These are phyloP conservation scores for Tuber melanosporum DNA, from an alignment of 495 filamentous ascomycete species.

Conservation along the genomic window DNA sequence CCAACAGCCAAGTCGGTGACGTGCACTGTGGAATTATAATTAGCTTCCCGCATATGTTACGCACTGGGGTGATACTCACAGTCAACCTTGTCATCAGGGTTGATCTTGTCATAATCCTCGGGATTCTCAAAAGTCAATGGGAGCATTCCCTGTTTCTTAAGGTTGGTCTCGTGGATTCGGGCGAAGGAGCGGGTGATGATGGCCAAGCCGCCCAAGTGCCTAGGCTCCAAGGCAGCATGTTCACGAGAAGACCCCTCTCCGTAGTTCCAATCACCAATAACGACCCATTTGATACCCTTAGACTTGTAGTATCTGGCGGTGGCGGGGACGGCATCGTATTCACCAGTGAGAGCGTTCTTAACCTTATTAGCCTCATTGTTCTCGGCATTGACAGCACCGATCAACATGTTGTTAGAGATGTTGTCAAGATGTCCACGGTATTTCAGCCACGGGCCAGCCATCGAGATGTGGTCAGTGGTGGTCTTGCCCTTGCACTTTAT, in stretches of 20 bases:
- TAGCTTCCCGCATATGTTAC: background rate
- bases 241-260: constrained; percentile 96
- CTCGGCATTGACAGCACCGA: constrained; percentile 89
- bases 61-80: background rate
- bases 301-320: constrained; percentile 98
- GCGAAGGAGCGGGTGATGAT: constrained; percentile 95
- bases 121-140: constrained; percentile 91
- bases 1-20: constrained; percentile 89
- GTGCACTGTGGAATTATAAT: constrained; percentile 61
- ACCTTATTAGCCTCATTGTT: constrained; percentile 98
- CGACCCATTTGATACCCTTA: constrained; percentile 92
- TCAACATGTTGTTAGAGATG: constrained; percentile 99
- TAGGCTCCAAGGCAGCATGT: constrained; percentile 94
- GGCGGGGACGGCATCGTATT: constrained; percentile 80
- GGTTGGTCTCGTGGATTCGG: constrained; percentile 99
- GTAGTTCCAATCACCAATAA: constrained; percentile 99
- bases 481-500: constrained; percentile 99
- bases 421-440: constrained; percentile 99
- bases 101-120: constrained; percentile 95
- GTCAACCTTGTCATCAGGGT: constrained; percentile 70
- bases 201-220: constrained; percentile 92
- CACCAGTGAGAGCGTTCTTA: constrained; percentile 78
- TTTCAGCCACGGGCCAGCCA: constrained; percentile 98
- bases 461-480: constrained; percentile 98
- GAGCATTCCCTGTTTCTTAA: constrained; percentile 99